These are phyloP conservation scores for Neurospora sp. DNA, from an alignment of 495 filamentous ascomycete genomes.

Conservation along the genomic window DNA sequence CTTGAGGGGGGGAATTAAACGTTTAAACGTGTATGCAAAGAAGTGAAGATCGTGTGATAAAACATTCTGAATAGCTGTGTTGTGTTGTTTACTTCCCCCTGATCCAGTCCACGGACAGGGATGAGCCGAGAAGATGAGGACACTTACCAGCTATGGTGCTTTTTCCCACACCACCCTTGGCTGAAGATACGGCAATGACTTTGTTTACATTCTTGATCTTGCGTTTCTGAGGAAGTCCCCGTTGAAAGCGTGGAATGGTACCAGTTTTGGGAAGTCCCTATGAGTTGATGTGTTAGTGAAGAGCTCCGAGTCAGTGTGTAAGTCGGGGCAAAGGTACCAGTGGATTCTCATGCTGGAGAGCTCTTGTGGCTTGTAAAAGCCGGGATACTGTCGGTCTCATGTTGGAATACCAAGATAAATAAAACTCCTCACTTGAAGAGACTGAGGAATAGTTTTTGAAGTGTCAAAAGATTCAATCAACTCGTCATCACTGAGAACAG, in stretches of 20 bases:
- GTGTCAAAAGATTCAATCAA: background rate
- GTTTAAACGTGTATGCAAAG: too few species aligned
- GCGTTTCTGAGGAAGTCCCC: conserved; percentile 72
- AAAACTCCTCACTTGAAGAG: background rate
- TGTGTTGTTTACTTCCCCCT: background rate
- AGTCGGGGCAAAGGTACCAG: conserved; percentile 43
- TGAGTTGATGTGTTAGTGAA: conserved; percentile 3
- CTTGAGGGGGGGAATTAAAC: too few species aligned
- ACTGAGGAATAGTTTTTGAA: background rate
- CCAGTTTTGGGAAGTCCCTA: conserved; percentile 78
- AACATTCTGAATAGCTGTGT: too few species aligned
- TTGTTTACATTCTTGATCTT: conserved; percentile 74
- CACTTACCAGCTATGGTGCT: conserved; percentile 72
- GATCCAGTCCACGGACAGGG: background rate
- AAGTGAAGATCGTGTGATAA: too few species aligned
- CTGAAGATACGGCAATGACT: conserved; percentile 84
- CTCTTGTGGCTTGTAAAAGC: conserved; percentile 54
- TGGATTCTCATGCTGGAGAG: conserved; percentile 82
- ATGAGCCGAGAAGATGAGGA: background rate
- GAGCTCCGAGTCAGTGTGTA: background rate
- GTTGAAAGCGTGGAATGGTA: conserved; percentile 69
- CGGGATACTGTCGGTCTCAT: conserved; percentile 40
- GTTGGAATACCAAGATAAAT: background rate
- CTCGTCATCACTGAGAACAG: background rate
- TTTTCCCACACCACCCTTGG: conserved; percentile 95